phyloP scores from a whole-genome alignment of 2,329 filamentous ascomycete genomes.

The Byssothecium circinans region DNA sequence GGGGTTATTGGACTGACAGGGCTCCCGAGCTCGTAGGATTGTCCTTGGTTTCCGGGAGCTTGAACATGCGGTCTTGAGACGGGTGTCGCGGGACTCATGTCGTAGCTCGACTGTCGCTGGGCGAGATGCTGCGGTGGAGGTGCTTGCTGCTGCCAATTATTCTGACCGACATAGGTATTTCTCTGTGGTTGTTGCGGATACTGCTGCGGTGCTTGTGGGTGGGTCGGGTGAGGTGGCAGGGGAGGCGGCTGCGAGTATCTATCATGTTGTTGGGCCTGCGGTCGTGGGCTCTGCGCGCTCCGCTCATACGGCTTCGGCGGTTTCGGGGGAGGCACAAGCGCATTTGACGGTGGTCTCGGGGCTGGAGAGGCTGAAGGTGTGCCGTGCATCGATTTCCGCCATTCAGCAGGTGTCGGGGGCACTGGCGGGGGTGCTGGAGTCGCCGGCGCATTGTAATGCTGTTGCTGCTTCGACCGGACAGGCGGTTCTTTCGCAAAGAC shows the following conservation, averaged over 20 bases:
- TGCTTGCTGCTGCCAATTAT: conserved; percentile 22
- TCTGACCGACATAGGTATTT: conserved; percentile 11
- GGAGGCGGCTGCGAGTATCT: conserved; percentile 37
- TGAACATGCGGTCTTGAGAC: conserved; percentile 32
- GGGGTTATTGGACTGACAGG: conserved; percentile 43
- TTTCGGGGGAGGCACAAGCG: conserved; percentile 48
- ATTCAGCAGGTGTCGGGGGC: conserved; percentile 71
- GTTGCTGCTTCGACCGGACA: conserved; percentile 69
- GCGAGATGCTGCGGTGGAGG: conserved; percentile 17
- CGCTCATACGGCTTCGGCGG: conserved; percentile 49
- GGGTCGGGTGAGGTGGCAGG: conserved; percentile 38
- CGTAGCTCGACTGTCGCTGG: conserved; percentile 24
- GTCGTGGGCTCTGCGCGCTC: conserved; percentile 24
- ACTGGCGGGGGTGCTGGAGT: conserved; percentile 47
- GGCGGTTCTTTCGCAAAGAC: conserved; percentile 95
- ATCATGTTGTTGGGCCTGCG: conserved; percentile 25
- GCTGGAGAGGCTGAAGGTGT: conserved; percentile 40
- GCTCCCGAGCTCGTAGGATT: conserved; percentile 32
- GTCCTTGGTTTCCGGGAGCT: conserved; percentile 25
- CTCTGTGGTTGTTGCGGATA: conserved; percentile 14
- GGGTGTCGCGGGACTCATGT: conserved; percentile 30
- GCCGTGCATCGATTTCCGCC: conserved; percentile 36
- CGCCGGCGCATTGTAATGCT: conserved; percentile 32
- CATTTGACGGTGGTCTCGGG: conserved; percentile 28
- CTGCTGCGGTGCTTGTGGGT: conserved; percentile 31